Base-by-base conservation (phyloP, 163 green algal genomes). In the Scenedesmus sp. region DNA sequence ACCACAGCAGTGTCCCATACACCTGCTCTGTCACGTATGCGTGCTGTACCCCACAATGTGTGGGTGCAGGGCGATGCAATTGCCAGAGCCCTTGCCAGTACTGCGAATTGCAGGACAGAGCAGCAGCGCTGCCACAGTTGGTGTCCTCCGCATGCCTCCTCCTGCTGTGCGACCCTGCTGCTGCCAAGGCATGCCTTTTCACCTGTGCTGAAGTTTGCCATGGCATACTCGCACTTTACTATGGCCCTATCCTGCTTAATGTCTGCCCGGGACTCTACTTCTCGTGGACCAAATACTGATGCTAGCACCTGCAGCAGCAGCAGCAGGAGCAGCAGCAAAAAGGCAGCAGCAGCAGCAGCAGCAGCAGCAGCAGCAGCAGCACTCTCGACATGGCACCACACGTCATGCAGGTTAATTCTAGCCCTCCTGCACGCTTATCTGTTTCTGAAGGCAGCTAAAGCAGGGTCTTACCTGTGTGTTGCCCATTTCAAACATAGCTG, bases 401-500 rank as follows among this genome's bases (percentile, higher is more conserved):
- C 12, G 13, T 1, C 51, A 26, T 61, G 51, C 51, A 61, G 51
- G 1, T 15, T 22, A 26, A 1, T 3, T 22, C 9, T 61, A 61
- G 10, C 46, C 46, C 46, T 16, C 46, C 7, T 53, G 46, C 46
- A 53, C 10, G 10, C 10, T 53, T 6, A 16, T 6, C 7, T 53
- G 46, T 16, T 53, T 16, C 10, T 53, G 7, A 53, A 53, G 7
- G 10, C 46, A n/a, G n/a, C 46, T 56, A 56, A 10, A 35, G n/a
- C 43, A 30, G n/a, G 3, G 37, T 16, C 84, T 22, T 68, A 93
- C 94, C 95, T 99, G 98, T 13, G 98, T 99, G 93, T 99, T 99
- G 56, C 98, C 98, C 95, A 99, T 98, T 46, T 98, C 94, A 91
- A 98, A 98, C 5, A 94, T 96, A 0, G 96, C 97, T 10, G 96